Base-by-base conservation (phyloP, 805 yeast genomes). In the Diddensiella transvaalensis region DNA sequence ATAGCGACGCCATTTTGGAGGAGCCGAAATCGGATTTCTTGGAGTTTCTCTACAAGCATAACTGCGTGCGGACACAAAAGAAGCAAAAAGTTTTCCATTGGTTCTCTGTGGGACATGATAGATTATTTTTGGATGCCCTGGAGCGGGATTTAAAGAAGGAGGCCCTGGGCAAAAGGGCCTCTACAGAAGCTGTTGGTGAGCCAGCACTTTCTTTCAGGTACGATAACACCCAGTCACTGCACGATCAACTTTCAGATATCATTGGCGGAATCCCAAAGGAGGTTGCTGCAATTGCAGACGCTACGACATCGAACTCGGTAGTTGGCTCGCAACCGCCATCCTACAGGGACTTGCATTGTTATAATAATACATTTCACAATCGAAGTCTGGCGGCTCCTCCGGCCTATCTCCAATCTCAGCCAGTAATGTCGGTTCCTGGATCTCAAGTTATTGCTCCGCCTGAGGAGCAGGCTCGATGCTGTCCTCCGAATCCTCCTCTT, bases 1-100 rank as follows among this genome's bases (percentile, higher is more conserved):
- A 93, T 19, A 75, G 81, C 3, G 91, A 88, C 70, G 96, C 98
- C 11, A 77, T 87, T 3, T 71, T 91, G 49, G 98, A 91, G 64
- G 80, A 79, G 41, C 96, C 98, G 13, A 81, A 86, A 62, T 87
- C 96, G 0, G 82, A 81, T 30, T 89, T 91, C 63, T 72, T 91
- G 51, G 85, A 84, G 53, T 89, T 91, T 60, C 71, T 91, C 22
- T 88, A 85, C 68, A 85, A 83, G 61, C 87, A 91, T 63, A 81
- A 83, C 54, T 91, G 98, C 63, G 73, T 91, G 22, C 76, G 96
- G 58, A 91, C 99, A 0, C 97, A 91, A 60, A 91, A 91, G 75
- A 91, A 93, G 61, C 99, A 91, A 64, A 91, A 93, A 62, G 97
- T 91, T 38, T 91, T 91, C 64, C 88, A 85, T 66, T 93, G 98